phyloP scores from a whole-genome alignment of 176 grass and related monocot genomes.

The Microstegium vimineum region DNA sequence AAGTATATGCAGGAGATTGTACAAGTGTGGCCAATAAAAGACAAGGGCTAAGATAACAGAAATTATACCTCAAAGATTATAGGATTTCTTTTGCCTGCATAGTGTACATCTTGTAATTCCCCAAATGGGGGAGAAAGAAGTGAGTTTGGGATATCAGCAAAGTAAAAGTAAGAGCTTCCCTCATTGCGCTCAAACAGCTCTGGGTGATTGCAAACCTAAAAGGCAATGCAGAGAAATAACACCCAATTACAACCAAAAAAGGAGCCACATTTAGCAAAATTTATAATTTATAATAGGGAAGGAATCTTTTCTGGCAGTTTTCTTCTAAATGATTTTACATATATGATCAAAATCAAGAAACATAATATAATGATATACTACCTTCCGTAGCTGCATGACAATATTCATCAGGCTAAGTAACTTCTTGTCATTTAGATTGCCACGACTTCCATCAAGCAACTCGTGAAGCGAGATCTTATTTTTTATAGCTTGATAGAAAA shows the following conservation, averaged over 20 bases:
- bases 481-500: constrained; percentile 99
- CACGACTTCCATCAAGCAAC: constrained; percentile 80
- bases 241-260: neutral
- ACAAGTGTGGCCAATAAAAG: constrained; percentile 1
- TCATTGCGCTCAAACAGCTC: constrained; percentile 99
- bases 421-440: constrained; percentile 94
- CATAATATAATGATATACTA: constrained; percentile 17
- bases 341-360: constrained; percentile 17
- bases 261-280: neutral
- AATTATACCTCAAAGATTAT: constrained; percentile 71
- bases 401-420: constrained; percentile 99
- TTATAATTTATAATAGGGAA: neutral
- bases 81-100: constrained; percentile 85
- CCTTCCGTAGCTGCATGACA: constrained; percentile 97
- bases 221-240: neutral
- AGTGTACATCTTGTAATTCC: constrained; percentile 84
- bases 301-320: neutral
- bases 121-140: constrained; percentile 93
- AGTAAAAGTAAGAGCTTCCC: constrained; percentile 93
- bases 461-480: constrained; percentile 97
- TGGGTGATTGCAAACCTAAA: constrained; percentile 99
- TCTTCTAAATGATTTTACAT: neutral
- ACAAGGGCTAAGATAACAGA: neutral
- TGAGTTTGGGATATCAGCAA: constrained; percentile 80
- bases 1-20: neutral